Conservation (phyloP, 192 early-diverging fungal species). For the Mortierella claussenii region DNA sequence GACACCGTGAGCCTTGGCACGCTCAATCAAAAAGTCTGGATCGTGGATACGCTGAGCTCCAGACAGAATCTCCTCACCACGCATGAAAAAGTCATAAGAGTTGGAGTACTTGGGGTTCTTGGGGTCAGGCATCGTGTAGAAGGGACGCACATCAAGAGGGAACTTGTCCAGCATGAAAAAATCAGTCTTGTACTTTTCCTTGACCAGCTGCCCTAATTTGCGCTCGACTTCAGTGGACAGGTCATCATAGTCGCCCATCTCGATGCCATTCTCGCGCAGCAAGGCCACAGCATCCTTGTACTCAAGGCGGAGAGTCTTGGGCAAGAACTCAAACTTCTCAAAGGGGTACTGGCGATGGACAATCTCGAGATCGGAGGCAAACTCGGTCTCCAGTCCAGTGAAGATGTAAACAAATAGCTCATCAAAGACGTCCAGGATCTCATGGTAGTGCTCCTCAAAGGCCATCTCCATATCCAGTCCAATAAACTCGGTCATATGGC, state of each 20-base stretch:
- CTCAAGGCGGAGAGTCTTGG: slow-evolving; percentile 84
- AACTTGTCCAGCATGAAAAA: slow-evolving; percentile 99
- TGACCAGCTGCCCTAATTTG: slow-evolving; percentile 86
- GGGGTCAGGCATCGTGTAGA: slow-evolving; percentile 99
- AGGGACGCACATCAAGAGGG: slow-evolving; percentile 93
- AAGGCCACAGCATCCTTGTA: slow-evolving; percentile 92
- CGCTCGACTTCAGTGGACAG: slow-evolving; percentile 90
- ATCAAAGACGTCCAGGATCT: slow-evolving; percentile 94
- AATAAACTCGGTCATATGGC: slow-evolving; percentile 99
- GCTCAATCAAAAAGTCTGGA: slow-evolving; percentile 78
- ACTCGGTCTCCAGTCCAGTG: slow-evolving; percentile 85
- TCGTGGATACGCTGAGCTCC: slow-evolving; percentile 99
- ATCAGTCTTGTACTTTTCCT: slow-evolving; percentile 95
- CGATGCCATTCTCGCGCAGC: slow-evolving; percentile 86
- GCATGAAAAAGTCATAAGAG: slow-evolving; percentile 99
- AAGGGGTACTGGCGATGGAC: slow-evolving; percentile 93
- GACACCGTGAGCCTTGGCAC: slow-evolving; percentile 79
- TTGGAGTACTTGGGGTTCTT: slow-evolving; percentile 90
- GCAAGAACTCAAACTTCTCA: slow-evolving; percentile 88
- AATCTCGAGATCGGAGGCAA: slow-evolving; percentile 83
- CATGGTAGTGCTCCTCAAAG: slow-evolving; percentile 99
- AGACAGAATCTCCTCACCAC: slow-evolving; percentile 98
- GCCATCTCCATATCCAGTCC: slow-evolving; percentile 99
- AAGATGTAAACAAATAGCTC: slow-evolving; percentile 94
- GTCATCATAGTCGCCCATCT: slow-evolving; percentile 95